These are phyloP conservation scores for Brachypodium distachyon DNA, from an alignment of 202 grass and related monocot species.

Conservation along the genomic window DNA sequence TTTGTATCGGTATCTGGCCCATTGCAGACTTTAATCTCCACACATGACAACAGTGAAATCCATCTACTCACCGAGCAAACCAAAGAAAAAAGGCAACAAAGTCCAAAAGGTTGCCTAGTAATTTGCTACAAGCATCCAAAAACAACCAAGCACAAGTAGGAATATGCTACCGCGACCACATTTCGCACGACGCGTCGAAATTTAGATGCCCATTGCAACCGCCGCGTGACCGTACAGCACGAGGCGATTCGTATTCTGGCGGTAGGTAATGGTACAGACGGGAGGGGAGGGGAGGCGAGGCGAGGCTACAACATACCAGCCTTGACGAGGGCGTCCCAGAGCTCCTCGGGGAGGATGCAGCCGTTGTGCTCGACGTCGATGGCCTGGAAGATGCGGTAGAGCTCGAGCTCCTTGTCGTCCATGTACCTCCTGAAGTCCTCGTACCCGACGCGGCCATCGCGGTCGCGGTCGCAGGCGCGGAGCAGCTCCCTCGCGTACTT, in stretches of 20 bases:
- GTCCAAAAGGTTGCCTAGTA: neutral
- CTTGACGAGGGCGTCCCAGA: slow-evolving; percentile 92
- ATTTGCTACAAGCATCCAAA: slow-evolving; percentile 1
- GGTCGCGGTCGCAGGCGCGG: slow-evolving; percentile 77
- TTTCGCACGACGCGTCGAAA: slow-evolving; percentile 3
- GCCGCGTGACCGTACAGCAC: neutral
- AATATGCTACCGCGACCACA: neutral
- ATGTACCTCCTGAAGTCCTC: slow-evolving; percentile 86
- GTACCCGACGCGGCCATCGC: slow-evolving; percentile 73
- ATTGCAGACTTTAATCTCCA: neutral
- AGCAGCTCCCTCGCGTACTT: slow-evolving; percentile 93
- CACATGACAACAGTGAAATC: neutral
- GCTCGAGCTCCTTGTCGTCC: slow-evolving; percentile 96
- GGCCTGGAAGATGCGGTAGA: slow-evolving; percentile 97
- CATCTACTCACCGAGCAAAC: slow-evolving; percentile 1
- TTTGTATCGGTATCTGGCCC: neutral
- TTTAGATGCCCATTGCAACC: neutral
- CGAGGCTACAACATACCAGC: slow-evolving; percentile 50
- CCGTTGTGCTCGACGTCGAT: slow-evolving; percentile 97
- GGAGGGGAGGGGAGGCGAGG: neutral
- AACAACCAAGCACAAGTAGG: neutral
- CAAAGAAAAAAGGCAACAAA: neutral
- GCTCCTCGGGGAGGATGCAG: slow-evolving; percentile 92
- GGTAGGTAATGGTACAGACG: neutral
- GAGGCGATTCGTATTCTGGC: neutral